Percentiles rank a stretch among this genome's conserved stretches.
Conservation (phyloP, 768 basidiomycete genomes). For the Tulasnella sp. region DNA sequence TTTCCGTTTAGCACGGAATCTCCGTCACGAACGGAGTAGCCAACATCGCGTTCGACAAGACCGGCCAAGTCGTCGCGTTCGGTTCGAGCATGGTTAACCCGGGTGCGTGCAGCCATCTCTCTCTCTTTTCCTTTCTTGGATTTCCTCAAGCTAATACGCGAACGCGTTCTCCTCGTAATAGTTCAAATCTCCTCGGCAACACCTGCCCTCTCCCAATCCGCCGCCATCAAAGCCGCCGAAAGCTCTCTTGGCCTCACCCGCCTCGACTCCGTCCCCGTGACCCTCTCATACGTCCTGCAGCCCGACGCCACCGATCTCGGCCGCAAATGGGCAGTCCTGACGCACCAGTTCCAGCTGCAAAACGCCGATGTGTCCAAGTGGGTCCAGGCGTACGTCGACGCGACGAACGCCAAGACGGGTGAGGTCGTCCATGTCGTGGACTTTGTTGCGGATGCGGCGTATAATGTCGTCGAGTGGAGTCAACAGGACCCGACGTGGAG, state of each 20-base stretch:
- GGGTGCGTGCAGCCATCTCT: slow-evolving; percentile 30
- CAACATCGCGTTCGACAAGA: slow-evolving; percentile 37
- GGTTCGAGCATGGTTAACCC: slow-evolving; percentile 37
- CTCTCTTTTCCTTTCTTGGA: no score
- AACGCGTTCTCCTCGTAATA: slow-evolving; percentile 6
- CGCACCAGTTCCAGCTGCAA: not conserved
- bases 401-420: not conserved
- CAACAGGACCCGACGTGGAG: slow-evolving; percentile 35
- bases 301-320: not conserved
- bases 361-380: not conserved
- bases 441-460: slow-evolving; percentile 41
- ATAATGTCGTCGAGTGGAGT: not conserved
- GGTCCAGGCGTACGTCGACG: not conserved
- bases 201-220: slow-evolving; percentile 30
- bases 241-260: not conserved
- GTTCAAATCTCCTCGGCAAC: slow-evolving; percentile 31
- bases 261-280: not conserved
- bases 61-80: slow-evolving; percentile 37
- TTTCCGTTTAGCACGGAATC: slow-evolving; percentile 29
- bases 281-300: not conserved
- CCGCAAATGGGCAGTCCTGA: not conserved
- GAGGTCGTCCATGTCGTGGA: slow-evolving; percentile 38
- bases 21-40: slow-evolving; percentile 38
- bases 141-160: no score
- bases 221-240: not conserved